These are phyloP conservation scores for Saururus chinensis DNA, from an alignment of 164 flowering plant genomes.

Conservation along the genomic window DNA sequence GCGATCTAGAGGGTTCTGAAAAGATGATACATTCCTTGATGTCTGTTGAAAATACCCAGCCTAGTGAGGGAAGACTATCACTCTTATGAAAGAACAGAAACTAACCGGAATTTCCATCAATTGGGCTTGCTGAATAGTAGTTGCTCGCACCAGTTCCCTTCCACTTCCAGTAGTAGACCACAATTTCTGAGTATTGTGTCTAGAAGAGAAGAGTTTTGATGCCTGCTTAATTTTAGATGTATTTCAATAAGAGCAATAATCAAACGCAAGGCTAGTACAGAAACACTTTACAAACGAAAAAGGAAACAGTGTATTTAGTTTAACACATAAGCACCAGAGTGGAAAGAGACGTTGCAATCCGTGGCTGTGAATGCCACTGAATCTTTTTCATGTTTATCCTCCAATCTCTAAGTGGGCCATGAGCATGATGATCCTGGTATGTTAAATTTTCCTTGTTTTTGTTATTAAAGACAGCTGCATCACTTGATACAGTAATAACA, in stretches of 20 bases:
- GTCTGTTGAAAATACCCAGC: no score
- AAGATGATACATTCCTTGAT: no score
- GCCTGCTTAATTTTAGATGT: slow-evolving; percentile 36
- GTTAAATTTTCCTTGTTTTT: slow-evolving; percentile 19
- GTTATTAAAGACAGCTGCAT: slow-evolving; percentile 49
- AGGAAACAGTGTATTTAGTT: neutral
- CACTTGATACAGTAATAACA: slow-evolving; percentile 68
- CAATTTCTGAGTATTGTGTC: slow-evolving; percentile 20
- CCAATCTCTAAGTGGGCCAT: slow-evolving; percentile 17
- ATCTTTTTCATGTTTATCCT: slow-evolving; percentile 36
- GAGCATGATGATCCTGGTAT: slow-evolving; percentile 18
- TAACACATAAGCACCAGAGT: slow-evolving; percentile 60
- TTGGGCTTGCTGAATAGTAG: slow-evolving; percentile 15
- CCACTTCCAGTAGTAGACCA: slow-evolving; percentile 10
- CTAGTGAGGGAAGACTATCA: no score
- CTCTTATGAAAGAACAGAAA: no score
- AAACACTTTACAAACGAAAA: neutral
- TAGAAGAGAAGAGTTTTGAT: slow-evolving; percentile 32
- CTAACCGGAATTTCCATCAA: slow-evolving; percentile 26
- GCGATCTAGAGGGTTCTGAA: neutral
- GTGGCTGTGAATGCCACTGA: slow-evolving; percentile 52
- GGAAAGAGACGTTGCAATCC: slow-evolving; percentile 53
- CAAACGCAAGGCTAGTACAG: slow-evolving; percentile 1
- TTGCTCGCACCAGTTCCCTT: slow-evolving; percentile 11
- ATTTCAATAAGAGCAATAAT: slow-evolving; percentile 3